Evolutionary conservation across 2,329 filamentous ascomycete species (phyloP), one percentile per base, ranked within the genome.

Genomic region (Shiraia bambusicola): DNA sequence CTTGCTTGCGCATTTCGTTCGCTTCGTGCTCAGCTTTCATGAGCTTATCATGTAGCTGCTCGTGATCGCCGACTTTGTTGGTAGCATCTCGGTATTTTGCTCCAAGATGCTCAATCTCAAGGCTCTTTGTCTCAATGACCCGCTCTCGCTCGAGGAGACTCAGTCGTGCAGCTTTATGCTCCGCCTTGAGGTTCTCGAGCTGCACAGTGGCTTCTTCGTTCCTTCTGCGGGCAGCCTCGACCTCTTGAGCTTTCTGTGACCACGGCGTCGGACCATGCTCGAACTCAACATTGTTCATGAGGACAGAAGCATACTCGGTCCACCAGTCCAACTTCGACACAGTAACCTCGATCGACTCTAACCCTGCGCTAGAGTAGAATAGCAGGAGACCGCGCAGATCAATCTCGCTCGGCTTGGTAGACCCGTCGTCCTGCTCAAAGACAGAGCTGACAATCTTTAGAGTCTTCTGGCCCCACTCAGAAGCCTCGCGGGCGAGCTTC

Each of bases 81-180:
- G 52, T 34, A 16, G 56, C 58, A 37, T 67, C 61, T 10, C 56
- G 52, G 33, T 58, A 55, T 47, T 63, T 61, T 22, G 88, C 87
- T 67, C 95, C 88, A 27, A 97, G 82, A 28, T 93, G 88, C 69
- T 96, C 92, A 54, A 96, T 95, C 68, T 93, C 91, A 54, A 96
- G 54, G 15, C 65, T 56, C 35, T 66, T 66, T 1, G 63, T 67
- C 19, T 66, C 86, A n/a, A 85, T 81, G 16, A 88, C 80, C 44
- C 94, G 92, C 66, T 94, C 90, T 37, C 95, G 81, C 26, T 85
- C 84, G 64, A 91, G 87, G 28, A 79, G 65, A 42, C 73, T 65
- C 13, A 70, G 63, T 3, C 87, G 85, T 14, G 86, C 83, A 59
- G 92, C 88, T 52, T 84, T 82, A 52, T 93, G 80, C 53, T 92